Evolutionary conservation across 129 eudicot genomes (phyloP).

Genomic region (Pseudognaphalium luteoalbum): DNA sequence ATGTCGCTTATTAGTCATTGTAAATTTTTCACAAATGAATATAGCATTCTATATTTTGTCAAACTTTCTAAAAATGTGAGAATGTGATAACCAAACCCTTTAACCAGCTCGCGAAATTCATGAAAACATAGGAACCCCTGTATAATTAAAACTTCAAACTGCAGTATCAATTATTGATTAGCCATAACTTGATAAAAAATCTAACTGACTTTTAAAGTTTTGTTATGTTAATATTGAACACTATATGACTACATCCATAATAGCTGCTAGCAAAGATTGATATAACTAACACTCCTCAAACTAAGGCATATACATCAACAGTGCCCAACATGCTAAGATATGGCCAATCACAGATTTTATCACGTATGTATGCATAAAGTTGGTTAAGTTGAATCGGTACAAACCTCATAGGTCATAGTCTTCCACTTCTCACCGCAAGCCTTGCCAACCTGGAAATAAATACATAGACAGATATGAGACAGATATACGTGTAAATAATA

Average conservation of each 20-base stretch:
- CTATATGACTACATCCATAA: background rate
- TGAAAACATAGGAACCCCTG: no score
- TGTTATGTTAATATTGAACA: background rate
- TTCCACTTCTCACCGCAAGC: slow-evolving; percentile 98
- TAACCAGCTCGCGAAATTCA: no score
- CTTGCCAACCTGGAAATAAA: slow-evolving; percentile 69
- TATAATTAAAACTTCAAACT: no score
- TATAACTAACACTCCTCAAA: background rate
- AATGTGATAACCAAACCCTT: background rate
- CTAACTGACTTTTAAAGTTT: background rate
- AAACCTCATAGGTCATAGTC: slow-evolving; percentile 87
- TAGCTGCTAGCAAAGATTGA: background rate
- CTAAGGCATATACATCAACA: background rate
- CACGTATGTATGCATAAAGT: no score
- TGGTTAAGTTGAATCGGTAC: background rate
- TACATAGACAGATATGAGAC: background rate
- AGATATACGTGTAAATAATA: slow-evolving; percentile 11
- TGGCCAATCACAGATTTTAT: background rate
- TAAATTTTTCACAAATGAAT: no score
- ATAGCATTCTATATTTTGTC: background rate
- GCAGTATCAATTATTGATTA: no score
- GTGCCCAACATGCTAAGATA: background rate
- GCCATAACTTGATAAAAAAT: background rate
- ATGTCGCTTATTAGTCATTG: background rate
- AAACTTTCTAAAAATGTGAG: background rate